Evolutionary conservation across 306 rosid genomes (phyloP), one percentile per base, ranked within the genome.

Genomic region (Casuarina cunninghamiana): DNA sequence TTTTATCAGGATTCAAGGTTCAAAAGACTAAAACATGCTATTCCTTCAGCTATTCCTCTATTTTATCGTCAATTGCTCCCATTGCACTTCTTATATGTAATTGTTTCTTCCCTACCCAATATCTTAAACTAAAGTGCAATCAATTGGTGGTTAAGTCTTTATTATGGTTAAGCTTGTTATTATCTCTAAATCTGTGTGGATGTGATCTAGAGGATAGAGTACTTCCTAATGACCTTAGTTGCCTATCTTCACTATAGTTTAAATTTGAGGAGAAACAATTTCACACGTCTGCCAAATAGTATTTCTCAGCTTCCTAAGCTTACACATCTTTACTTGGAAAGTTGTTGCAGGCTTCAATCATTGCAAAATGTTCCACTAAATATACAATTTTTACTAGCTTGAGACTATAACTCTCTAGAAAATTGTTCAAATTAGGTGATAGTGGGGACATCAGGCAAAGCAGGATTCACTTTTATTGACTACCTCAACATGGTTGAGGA

Each of bases 301-400:
- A 41, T 82, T 11, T 48, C 77, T 60, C 46, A 43, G 54, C 80
- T 82, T 74, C 45, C 82, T 42, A 74, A 69, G 53, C 74, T 82
- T 6, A 21, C 32, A 12, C 46, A 6, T 69, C 73, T 82, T 60
- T 41, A 65, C 46, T 16, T 65, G 70, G 45, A 65, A 2, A 17
- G 39, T 13, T 65, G 70, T 42, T 15, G 26, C 2, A 15, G 15
- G 15, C 66, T 41, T 66, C 2, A 42, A 76, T 12, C 48, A n/a
- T 66, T 76, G 72, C 43, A 73, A 39, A 45, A 37, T 37, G 42
- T 76, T 39, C 73, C 79, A 0, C 19, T 1, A 0, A 51, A n/a
- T 19, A 51, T 37, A n/a, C 53, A 38, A 49, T 4, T 6, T 0
- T 10, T 76, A 51, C 6, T 19, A 35, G 79, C 79, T 50, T 8